Evolutionary conservation across 177 flowering plant genomes (phyloP).

Genomic region (Tripterygium wilfordii): DNA sequence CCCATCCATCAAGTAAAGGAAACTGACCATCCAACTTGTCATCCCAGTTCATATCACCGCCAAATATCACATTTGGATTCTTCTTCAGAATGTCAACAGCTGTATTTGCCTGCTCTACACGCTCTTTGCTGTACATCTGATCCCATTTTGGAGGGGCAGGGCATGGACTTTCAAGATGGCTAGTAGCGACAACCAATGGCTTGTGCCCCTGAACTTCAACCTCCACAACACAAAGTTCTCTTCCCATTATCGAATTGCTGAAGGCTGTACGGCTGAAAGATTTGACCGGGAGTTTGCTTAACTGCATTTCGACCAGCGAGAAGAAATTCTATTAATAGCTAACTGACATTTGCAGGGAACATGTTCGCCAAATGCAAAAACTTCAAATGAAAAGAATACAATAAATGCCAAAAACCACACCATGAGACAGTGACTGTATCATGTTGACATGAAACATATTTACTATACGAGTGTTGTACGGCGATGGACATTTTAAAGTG

Average conservation of each 20-base stretch:
- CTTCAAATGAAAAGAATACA: background rate
- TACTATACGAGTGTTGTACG: no score
- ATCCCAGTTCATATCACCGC: constrained; percentile 99
- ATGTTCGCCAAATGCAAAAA: no score
- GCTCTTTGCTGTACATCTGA: constrained; percentile 89
- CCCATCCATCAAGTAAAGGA: constrained; percentile 73
- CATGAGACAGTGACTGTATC: no score
- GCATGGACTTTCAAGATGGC: constrained; percentile 97
- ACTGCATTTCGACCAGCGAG: constrained; percentile 46
- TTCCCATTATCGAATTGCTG: constrained; percentile 70
- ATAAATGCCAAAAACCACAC: background rate
- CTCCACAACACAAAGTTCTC: constrained; percentile 77
- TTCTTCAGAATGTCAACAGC: constrained; percentile 42
- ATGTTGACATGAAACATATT: no score
- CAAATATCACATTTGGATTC: constrained; percentile 61
- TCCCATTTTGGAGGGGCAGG: constrained; percentile 95
- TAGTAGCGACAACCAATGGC: constrained; percentile 66
- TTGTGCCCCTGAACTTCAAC: constrained; percentile 32
- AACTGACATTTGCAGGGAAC: no score
- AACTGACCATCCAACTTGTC: constrained; percentile 79
- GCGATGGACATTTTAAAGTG: no score
- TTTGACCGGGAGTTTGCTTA: constrained; percentile 71
- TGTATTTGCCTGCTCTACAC: constrained; percentile 81
- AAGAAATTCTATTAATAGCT: no score
- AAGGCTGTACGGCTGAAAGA: constrained; percentile 59